These are phyloP conservation scores for Meredithiella fracta DNA, from an alignment of 2,329 filamentous ascomycete species.

Conservation along the genomic window DNA sequence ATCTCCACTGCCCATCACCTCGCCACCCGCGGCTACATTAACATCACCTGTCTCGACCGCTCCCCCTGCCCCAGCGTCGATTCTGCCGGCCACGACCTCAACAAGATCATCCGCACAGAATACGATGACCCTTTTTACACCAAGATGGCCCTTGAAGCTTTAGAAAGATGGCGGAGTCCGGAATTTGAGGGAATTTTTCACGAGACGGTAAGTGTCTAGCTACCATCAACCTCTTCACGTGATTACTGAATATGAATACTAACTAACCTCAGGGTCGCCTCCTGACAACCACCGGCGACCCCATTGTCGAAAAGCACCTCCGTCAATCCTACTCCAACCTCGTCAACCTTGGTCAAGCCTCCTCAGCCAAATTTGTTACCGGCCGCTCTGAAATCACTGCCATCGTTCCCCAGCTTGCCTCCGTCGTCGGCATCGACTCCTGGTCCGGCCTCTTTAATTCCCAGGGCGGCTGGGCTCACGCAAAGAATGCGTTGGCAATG, in stretches of 20 bases:
- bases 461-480: slow-evolving; percentile 22
- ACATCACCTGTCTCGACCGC: slow-evolving; percentile 15
- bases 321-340: slow-evolving; percentile 15
- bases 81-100: slow-evolving; percentile 20
- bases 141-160: slow-evolving; percentile 18
- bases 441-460: slow-evolving; percentile 17
- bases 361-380: slow-evolving; percentile 11
- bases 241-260: not conserved
- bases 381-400: slow-evolving; percentile 1
- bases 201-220: slow-evolving; percentile 15
- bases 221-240: not conserved
- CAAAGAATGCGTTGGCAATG: slow-evolving; percentile 10
- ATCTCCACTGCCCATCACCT: slow-evolving; percentile 23
- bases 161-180: slow-evolving; percentile 12
- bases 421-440: not conserved
- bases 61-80: slow-evolving; percentile 13
- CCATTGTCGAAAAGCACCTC: slow-evolving; percentile 11
- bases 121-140: slow-evolving; percentile 21
- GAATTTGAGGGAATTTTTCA: slow-evolving; percentile 15
- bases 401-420: not conserved
- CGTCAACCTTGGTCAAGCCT: slow-evolving; percentile 18
- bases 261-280: slow-evolving; percentile 12
- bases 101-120: slow-evolving; percentile 25
- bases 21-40: slow-evolving; percentile 16
- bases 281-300: slow-evolving; percentile 13